A percentile compares a stretch with the other conserved stretches of the same genome.
These are phyloP conservation scores for Capsicum chinense DNA, from an alignment of 257 asterid species.

Conservation along the genomic window DNA sequence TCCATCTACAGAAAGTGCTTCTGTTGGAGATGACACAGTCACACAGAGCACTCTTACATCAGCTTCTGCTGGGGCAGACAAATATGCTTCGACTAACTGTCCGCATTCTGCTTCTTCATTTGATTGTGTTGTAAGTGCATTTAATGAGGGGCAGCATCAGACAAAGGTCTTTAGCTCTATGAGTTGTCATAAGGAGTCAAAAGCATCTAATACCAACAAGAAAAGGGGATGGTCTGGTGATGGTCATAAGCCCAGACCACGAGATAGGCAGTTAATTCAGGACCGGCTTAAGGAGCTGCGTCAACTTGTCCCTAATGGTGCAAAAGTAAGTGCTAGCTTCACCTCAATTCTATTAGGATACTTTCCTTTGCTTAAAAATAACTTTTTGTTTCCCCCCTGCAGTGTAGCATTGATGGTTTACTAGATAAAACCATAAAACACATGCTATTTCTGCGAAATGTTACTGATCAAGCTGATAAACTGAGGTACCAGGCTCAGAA, in stretches of 20 bases:
- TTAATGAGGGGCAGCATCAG: conserved; percentile 46
- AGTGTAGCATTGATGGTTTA: conserved; percentile 98
- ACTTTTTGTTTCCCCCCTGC: conserved; percentile 39
- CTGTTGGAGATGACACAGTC: conserved; percentile 38
- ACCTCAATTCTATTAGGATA: neutral
- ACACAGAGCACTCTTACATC: conserved; percentile 52
- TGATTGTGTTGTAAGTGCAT: conserved; percentile 47
- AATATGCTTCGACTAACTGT: conserved; percentile 31
- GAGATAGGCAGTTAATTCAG: conserved; percentile 94
- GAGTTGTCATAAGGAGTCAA: conserved; percentile 43
- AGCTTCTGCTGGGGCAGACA: conserved; percentile 31
- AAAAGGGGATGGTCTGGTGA: conserved; percentile 53
- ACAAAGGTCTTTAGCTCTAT: conserved; percentile 40
- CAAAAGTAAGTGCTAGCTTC: conserved; percentile 55
- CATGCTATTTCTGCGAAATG: conserved; percentile 74
- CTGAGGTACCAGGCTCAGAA: conserved; percentile 52
- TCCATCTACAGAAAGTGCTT: conserved; percentile 41
- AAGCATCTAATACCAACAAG: conserved; percentile 50
- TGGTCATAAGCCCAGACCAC: conserved; percentile 69
- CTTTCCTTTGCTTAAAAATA: conserved; percentile 21
- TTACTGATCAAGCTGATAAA: conserved; percentile 72
- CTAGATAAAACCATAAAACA: conserved; percentile 88
- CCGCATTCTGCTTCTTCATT: conserved; percentile 54
- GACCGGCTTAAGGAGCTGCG: conserved; percentile 89
- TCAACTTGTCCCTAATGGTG: conserved; percentile 84